phyloP scores from a whole-genome alignment of 129 eudicot species.

The Kitagawia praeruptora region DNA sequence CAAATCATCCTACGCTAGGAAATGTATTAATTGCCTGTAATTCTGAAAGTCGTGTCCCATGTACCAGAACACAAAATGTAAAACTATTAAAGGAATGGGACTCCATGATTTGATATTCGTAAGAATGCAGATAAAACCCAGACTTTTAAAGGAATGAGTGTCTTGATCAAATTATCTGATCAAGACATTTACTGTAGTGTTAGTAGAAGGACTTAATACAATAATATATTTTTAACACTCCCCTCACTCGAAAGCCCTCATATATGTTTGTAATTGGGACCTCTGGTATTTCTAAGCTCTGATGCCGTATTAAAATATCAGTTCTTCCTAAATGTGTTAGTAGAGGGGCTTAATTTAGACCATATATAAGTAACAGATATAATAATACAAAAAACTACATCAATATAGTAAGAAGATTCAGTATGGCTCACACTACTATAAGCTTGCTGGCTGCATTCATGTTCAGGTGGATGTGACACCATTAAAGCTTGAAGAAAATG shows the following conservation, averaged over 20 bases:
- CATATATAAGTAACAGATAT: neutral
- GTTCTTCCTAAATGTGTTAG: neutral
- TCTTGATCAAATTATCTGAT: neutral
- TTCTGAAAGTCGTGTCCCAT: too few relatives aligned
- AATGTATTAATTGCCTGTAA: too few relatives aligned
- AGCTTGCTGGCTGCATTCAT: slow-evolving; percentile 14
- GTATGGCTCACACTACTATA: slow-evolving; percentile 34
- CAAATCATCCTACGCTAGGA: too few relatives aligned
- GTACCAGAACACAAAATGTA: too few relatives aligned
- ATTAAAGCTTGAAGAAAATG: slow-evolving; percentile 70
- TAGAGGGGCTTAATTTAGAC: neutral
- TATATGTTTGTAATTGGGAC: neutral
- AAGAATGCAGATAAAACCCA: too few relatives aligned
- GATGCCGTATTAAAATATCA: neutral
- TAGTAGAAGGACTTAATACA: neutral
- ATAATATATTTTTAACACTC: neutral
- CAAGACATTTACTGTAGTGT: neutral
- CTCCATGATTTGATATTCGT: too few relatives aligned
- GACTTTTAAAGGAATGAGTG: too few relatives aligned
- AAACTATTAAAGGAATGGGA: too few relatives aligned
- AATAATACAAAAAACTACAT: neutral
- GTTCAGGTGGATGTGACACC: too few relatives aligned
- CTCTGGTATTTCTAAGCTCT: neutral
- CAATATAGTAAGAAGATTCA: neutral
- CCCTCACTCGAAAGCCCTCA: neutral